Conservation (phyloP, 306 rosid genomes). For the Vicia faba region DNA sequence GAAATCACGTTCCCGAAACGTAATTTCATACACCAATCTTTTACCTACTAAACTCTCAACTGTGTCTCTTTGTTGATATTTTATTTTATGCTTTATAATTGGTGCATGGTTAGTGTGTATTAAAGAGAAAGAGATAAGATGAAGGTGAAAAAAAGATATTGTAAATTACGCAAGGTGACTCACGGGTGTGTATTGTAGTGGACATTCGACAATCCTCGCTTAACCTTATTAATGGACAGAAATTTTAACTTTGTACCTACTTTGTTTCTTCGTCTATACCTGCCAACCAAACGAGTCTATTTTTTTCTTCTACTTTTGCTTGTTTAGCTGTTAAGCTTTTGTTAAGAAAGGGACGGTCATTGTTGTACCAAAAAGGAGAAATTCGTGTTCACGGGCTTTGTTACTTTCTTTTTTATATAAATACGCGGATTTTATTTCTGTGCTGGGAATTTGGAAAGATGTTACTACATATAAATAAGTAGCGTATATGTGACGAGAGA, state of each 20-base stretch:
- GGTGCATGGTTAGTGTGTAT: not conserved
- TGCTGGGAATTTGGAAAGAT: not conserved
- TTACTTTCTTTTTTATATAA: not conserved
- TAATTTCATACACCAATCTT: conserved; percentile 33
- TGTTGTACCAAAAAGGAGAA: conserved; percentile 16
- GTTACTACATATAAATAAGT: not conserved
- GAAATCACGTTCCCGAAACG: conserved; percentile 19
- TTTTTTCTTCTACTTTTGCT: not conserved
- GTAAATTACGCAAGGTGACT: conserved; percentile 35
- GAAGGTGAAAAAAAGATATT: conserved; percentile 2
- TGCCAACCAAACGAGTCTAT: conserved; percentile 34
- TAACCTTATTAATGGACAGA: conserved; percentile 28
- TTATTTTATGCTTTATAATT: not conserved
- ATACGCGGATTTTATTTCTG: not conserved
- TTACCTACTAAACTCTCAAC: conserved; percentile 37
- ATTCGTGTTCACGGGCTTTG: conserved; percentile 40
- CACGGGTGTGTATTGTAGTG: conserved; percentile 51
- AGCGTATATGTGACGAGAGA: not conserved
- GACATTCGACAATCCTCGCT: conserved; percentile 19
- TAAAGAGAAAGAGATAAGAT: conserved; percentile 4
- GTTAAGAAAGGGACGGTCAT: conserved; percentile 14
- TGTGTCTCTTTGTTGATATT: conserved; percentile 6
- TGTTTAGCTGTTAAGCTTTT: not conserved
- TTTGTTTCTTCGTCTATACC: conserved; percentile 4
- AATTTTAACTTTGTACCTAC: conserved; percentile 25